A percentile compares a stretch with the other conserved stretches of the same genome.
Evolutionary conservation across 768 basidiomycete species (phyloP).

Genomic region (Rhizopogon vesiculosus): DNA sequence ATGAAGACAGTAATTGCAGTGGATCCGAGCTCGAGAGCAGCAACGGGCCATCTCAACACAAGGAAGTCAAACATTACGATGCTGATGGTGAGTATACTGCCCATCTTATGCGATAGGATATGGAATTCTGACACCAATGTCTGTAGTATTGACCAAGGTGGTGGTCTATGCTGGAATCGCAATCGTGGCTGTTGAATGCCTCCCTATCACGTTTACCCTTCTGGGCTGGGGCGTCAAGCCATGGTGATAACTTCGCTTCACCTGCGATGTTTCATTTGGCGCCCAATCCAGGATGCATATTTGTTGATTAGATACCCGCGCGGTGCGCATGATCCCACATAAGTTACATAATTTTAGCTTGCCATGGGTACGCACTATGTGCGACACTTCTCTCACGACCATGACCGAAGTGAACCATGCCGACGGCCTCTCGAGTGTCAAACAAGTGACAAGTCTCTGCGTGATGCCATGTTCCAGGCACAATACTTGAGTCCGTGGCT

Average conservation of each 20-base stretch:
- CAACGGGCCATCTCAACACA: not conserved
- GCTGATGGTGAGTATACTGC: conserved; percentile 64
- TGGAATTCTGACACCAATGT: conserved; percentile 1
- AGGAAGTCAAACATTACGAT: conserved; percentile 68
- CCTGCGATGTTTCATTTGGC: not conserved
- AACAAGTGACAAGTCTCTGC: too few relatives aligned
- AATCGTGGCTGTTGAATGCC: conserved; percentile 52
- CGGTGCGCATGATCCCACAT: too few relatives aligned
- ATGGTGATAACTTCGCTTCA: conserved; percentile 16
- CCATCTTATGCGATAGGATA: conserved; percentile 1
- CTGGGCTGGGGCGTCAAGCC: conserved; percentile 62
- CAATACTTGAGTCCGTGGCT: too few relatives aligned
- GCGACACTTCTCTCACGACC: too few relatives aligned
- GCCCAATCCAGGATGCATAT: not conserved
- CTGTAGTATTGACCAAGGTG: conserved; percentile 79
- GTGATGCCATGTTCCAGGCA: too few relatives aligned
- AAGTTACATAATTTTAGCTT: too few relatives aligned
- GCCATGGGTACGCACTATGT: too few relatives aligned
- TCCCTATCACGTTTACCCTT: conserved; percentile 65
- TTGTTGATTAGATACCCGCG: not conserved
- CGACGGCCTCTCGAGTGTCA: too few relatives aligned
- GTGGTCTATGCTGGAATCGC: conserved; percentile 89
- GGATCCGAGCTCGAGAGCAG: conserved; percentile 30
- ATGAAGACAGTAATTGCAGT: conserved; percentile 11
- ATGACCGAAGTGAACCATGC: too few relatives aligned